phyloP scores from a whole-genome alignment of 2,329 filamentous ascomycete genomes.

The Talaromyces sp. region DNA sequence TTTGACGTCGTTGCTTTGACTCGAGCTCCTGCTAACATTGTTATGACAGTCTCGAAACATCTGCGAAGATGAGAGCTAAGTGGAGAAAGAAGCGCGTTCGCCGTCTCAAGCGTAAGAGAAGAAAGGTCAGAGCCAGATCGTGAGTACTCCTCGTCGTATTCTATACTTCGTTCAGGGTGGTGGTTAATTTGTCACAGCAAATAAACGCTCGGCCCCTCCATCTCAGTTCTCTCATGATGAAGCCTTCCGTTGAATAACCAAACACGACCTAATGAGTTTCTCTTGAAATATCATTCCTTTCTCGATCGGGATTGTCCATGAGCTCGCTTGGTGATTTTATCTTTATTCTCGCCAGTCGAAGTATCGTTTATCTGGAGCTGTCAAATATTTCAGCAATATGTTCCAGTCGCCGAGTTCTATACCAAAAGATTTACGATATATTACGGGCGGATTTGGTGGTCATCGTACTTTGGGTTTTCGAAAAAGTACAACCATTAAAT shows the following conservation, averaged over 20 bases:
- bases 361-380: slow-evolving; percentile 18
- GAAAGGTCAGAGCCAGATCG: slow-evolving; percentile 98
- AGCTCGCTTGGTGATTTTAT: slow-evolving; percentile 4
- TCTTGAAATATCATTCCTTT: slow-evolving; percentile 6
- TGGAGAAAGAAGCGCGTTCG: slow-evolving; percentile 99
- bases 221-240: slow-evolving; percentile 46
- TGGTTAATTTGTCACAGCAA: slow-evolving; percentile 48
- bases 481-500: slow-evolving; percentile 13
- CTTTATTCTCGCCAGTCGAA: slow-evolving; percentile 5
- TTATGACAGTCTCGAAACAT: slow-evolving; percentile 29
- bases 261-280: slow-evolving; percentile 32
- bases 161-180: not conserved
- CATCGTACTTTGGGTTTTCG: slow-evolving; percentile 4
- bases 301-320: slow-evolving; percentile 15
- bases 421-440: slow-evolving; percentile 18
- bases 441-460: slow-evolving; percentile 23
- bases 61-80: slow-evolving; percentile 78
- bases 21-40: not conserved
- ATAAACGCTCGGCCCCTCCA: slow-evolving; percentile 61
- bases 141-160: slow-evolving; percentile 52
- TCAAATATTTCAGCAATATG: slow-evolving; percentile 14
- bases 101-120: slow-evolving; percentile 99
- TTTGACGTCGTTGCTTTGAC: not conserved
- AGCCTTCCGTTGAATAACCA: slow-evolving; percentile 36
- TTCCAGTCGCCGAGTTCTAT: slow-evolving; percentile 20